Evolutionary conservation across 768 basidiomycete species (phyloP).

Genomic region (Boletus insuetus): DNA sequence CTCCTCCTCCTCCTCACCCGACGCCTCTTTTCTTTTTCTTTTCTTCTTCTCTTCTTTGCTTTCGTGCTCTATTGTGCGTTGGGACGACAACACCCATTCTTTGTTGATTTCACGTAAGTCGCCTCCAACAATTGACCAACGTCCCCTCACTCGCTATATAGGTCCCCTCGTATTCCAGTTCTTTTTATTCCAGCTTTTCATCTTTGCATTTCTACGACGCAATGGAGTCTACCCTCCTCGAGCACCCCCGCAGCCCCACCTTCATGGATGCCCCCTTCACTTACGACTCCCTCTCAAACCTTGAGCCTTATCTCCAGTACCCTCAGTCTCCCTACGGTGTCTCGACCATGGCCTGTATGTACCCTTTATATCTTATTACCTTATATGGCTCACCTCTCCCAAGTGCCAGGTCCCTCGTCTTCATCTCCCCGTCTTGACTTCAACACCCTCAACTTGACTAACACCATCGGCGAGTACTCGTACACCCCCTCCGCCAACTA

Average conservation of each 20-base stretch:
- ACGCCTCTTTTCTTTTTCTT: constrained; percentile 36
- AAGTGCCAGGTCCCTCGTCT: constrained; percentile 51
- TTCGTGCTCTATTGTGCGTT: constrained; percentile 36
- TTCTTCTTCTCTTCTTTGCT: constrained; percentile 23
- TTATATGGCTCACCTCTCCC: constrained; percentile 10
- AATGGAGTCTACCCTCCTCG: constrained; percentile 52
- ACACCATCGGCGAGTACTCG: constrained; percentile 56
- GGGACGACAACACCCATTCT: constrained; percentile 29
- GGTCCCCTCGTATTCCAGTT: constrained; percentile 34
- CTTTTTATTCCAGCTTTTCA: constrained; percentile 33
- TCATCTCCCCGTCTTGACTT: constrained; percentile 63
- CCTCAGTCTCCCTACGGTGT: constrained; percentile 65
- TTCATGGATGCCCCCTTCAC: constrained; percentile 48
- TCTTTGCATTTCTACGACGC: constrained; percentile 35
- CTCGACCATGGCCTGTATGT: constrained; percentile 60
- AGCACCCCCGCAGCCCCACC: constrained; percentile 49
- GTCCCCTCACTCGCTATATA: constrained; percentile 11
- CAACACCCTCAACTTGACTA: constrained; percentile 56
- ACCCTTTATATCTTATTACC: background rate
- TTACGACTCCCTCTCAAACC: constrained; percentile 45
- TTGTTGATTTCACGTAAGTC: constrained; percentile 36
- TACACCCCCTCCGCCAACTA: constrained; percentile 55
- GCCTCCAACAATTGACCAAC: background rate
- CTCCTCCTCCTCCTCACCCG: constrained; percentile 37
- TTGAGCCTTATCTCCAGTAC: constrained; percentile 65